Conservation (phyloP, 805 yeast species). For the Lachancea thermotolerans region DNA sequence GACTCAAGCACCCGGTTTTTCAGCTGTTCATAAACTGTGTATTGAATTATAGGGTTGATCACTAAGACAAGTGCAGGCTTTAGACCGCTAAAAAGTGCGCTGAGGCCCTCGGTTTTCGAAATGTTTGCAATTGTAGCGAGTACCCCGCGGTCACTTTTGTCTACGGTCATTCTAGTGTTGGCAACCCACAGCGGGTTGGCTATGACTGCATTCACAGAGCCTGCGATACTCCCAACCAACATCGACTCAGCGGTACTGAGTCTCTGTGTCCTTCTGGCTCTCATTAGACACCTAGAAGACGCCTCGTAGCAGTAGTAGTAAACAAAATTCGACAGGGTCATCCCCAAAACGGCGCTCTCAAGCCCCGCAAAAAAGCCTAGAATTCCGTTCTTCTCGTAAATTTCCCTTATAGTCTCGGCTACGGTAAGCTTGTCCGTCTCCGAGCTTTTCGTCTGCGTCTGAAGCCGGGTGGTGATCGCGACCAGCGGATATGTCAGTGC, state of each 20-base stretch:
- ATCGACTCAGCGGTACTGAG: conserved; percentile 62
- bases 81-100: conserved; percentile 74
- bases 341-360: conserved; percentile 82
- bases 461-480: conserved; percentile 82
- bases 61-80: conserved; percentile 84
- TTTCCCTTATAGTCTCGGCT: conserved; percentile 38
- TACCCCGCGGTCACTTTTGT: conserved; percentile 37
- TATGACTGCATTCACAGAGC: conserved; percentile 71
- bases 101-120: conserved; percentile 61
- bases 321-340: conserved; percentile 77
- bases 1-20: conserved; percentile 53
- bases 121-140: conserved; percentile 55
- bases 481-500: conserved; percentile 85
- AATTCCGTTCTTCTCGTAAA: conserved; percentile 54
- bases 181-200: conserved; percentile 96
- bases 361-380: conserved; percentile 75
- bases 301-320: conserved; percentile 89
- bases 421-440: conserved; percentile 16
- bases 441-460: conserved; percentile 37
- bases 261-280: conserved; percentile 24
- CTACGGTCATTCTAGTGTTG: conserved; percentile 79
- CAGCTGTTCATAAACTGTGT: conserved; percentile 84
- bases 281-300: conserved; percentile 42
- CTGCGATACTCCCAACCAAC: conserved; percentile 77
- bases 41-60: conserved; percentile 83